Evolutionary conservation across 805 yeast species (phyloP).

Genomic region (Monosporozyma aerobia): DNA sequence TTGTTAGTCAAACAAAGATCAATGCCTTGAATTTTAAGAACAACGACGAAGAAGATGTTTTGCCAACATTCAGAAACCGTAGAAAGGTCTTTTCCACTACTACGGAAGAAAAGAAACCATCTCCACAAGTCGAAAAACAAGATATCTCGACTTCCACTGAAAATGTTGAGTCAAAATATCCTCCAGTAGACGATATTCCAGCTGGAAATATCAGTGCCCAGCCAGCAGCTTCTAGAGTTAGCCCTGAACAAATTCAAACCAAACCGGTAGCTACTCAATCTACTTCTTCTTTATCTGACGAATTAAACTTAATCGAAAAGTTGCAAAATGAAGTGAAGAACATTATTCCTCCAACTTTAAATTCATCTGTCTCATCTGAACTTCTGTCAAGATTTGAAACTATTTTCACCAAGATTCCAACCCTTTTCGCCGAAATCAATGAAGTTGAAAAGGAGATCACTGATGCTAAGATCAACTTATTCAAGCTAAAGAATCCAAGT

Average conservation of each 20-base stretch:
- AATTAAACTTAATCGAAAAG: slow-evolving; percentile 49
- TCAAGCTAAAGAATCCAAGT: slow-evolving; percentile 59
- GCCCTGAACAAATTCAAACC: not conserved
- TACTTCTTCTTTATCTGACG: slow-evolving; percentile 20
- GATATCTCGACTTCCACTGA: not conserved
- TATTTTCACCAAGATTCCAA: slow-evolving; percentile 67
- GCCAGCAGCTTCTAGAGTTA: not conserved
- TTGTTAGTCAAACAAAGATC: slow-evolving; percentile 13
- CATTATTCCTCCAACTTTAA: slow-evolving; percentile 26
- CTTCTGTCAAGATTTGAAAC: slow-evolving; percentile 48
- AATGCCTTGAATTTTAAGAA: slow-evolving; percentile 54
- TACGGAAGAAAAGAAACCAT: slow-evolving; percentile 3
- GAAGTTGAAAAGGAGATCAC: slow-evolving; percentile 61
- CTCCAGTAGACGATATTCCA: not conserved
- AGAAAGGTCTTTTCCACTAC: slow-evolving; percentile 9
- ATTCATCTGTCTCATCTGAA: slow-evolving; percentile 31
- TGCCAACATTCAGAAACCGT: slow-evolving; percentile 58
- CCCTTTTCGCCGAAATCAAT: slow-evolving; percentile 53
- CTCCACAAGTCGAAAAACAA: not conserved
- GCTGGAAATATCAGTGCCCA: not conserved
- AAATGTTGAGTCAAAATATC: not conserved
- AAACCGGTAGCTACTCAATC: not conserved
- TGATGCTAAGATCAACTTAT: slow-evolving; percentile 53
- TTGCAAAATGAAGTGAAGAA: slow-evolving; percentile 51
- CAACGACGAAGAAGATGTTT: slow-evolving; percentile 63